phyloP scores from a whole-genome alignment of 805 yeast genomes.

The Candida hungchunana region DNA sequence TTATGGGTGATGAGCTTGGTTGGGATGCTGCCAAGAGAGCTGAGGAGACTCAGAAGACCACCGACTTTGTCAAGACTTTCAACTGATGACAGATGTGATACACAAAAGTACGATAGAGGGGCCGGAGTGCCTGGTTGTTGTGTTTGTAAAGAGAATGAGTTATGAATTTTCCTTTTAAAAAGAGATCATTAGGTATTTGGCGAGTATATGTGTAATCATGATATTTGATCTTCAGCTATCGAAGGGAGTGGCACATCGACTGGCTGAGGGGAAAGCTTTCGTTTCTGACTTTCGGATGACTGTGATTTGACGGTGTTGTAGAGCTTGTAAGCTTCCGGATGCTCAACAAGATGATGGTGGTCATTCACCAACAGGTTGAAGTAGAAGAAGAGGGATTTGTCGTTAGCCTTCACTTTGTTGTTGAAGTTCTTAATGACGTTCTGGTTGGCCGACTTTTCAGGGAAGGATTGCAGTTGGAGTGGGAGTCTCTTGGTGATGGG shows the following conservation, averaged over 20 bases:
- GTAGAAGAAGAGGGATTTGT: constrained; percentile 17
- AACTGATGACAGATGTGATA: too few species aligned
- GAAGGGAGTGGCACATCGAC: background rate
- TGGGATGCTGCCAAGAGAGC: constrained; percentile 66
- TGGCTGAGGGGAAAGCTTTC: background rate
- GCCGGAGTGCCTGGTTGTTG: background rate
- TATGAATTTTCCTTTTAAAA: too few species aligned
- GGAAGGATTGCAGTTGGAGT: constrained; percentile 12
- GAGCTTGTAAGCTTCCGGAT: constrained; percentile 15
- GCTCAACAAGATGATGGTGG: constrained; percentile 13
- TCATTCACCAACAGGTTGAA: constrained; percentile 22
- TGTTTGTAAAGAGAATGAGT: background rate
- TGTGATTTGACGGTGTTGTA: constrained; percentile 17
- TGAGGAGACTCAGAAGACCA: constrained; percentile 48
- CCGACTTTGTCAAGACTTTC: constrained; percentile 50
- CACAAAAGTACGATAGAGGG: too few species aligned
- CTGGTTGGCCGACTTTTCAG: constrained; percentile 8
- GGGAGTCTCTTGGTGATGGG: constrained; percentile 16
- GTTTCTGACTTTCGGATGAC: background rate
- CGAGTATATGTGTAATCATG: too few species aligned
- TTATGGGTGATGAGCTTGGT: constrained; percentile 73
- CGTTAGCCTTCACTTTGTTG: constrained; percentile 12
- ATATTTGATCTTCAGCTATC: too few species aligned
- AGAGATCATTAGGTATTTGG: too few species aligned
- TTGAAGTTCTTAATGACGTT: constrained; percentile 25